A percentile compares a stretch with the other conserved stretches of the same genome.
Evolutionary conservation across 2,329 filamentous ascomycete genomes (phyloP).

Genomic region (Aspergillus bombycis): DNA sequence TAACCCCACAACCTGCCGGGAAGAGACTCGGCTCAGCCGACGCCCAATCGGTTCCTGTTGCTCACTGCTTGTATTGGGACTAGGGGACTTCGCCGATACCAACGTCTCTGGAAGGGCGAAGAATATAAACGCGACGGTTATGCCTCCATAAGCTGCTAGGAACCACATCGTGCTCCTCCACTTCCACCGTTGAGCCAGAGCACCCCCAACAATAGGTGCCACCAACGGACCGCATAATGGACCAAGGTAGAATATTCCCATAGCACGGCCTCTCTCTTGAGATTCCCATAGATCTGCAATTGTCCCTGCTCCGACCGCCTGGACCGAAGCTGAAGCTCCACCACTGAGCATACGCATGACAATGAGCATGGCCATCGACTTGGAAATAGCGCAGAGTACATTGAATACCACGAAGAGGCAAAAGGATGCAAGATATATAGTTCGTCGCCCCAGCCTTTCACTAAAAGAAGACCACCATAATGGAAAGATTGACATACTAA

Average conservation of each 20-base stretch:
- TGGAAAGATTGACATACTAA: slow-evolving; percentile 80
- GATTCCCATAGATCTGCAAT: slow-evolving; percentile 81
- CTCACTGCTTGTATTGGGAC: slow-evolving; percentile 30
- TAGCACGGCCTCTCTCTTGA: slow-evolving; percentile 73
- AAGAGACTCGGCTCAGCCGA: slow-evolving; percentile 57
- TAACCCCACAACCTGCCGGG: slow-evolving; percentile 63
- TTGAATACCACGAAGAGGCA: slow-evolving; percentile 72
- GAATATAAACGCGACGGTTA: slow-evolving; percentile 45
- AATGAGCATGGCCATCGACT: slow-evolving; percentile 74
- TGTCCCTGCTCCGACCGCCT: slow-evolving; percentile 81
- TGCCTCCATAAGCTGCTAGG: slow-evolving; percentile 67
- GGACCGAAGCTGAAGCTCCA: slow-evolving; percentile 77
- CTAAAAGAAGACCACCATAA: slow-evolving; percentile 87
- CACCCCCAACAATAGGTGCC: slow-evolving; percentile 76
- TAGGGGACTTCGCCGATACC: slow-evolving; percentile 31
- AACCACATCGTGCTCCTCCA: slow-evolving; percentile 84
- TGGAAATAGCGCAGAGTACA: slow-evolving; percentile 68
- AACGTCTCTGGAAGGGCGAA: slow-evolving; percentile 51
- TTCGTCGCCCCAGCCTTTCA: slow-evolving; percentile 69
- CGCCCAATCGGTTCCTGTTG: slow-evolving; percentile 28
- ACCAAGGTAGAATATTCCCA: slow-evolving; percentile 81
- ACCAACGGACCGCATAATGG: slow-evolving; percentile 75
- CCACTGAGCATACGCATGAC: slow-evolving; percentile 74
- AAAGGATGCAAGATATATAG: slow-evolving; percentile 79
- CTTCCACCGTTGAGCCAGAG: slow-evolving; percentile 67